Percentiles rank a stretch among this genome's conserved stretches.
Evolutionary conservation across 2,329 filamentous ascomycete genomes (phyloP).

Genomic region (Teratosphaeria destructans): DNA sequence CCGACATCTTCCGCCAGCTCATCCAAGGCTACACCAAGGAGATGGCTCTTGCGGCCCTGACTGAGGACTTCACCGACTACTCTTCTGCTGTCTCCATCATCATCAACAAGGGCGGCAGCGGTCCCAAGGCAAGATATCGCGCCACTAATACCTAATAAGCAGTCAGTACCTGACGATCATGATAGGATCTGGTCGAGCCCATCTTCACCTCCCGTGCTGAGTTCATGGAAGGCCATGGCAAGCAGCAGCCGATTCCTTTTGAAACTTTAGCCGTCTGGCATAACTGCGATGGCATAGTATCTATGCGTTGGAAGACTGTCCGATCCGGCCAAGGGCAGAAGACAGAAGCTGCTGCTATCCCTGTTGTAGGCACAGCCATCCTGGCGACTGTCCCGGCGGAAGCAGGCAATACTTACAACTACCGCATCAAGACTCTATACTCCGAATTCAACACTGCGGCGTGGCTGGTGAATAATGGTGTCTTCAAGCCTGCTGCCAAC

Average conservation of each 20-base stretch:
- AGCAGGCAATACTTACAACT: constrained; percentile 7
- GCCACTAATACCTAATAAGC: background rate
- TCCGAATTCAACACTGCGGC: constrained; percentile 19
- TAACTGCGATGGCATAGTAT: constrained; percentile 15
- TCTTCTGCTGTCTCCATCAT: constrained; percentile 17
- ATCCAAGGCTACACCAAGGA: constrained; percentile 16
- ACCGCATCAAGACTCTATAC: constrained; percentile 14
- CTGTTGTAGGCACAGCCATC: constrained; percentile 15
- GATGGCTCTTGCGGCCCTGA: constrained; percentile 11
- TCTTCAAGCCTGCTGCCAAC: constrained; percentile 8
- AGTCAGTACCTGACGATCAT: background rate
- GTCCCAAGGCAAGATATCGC: constrained; percentile 3
- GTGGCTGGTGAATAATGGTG: constrained; percentile 15
- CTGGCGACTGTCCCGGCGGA: constrained; percentile 12
- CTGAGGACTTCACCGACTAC: constrained; percentile 17
- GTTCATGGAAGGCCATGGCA: constrained; percentile 16
- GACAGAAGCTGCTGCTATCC: constrained; percentile 15
- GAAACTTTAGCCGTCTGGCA: constrained; percentile 15
- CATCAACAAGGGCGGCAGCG: constrained; percentile 13
- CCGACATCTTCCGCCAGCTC: constrained; percentile 14
- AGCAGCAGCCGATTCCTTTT: constrained; percentile 17
- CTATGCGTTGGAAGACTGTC: constrained; percentile 18
- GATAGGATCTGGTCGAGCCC: constrained; percentile 6
- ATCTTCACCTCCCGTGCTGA: constrained; percentile 11
- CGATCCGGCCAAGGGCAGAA: constrained; percentile 16